phyloP scores from a whole-genome alignment of 768 basidiomycete species.

The Mycena latifolia region DNA sequence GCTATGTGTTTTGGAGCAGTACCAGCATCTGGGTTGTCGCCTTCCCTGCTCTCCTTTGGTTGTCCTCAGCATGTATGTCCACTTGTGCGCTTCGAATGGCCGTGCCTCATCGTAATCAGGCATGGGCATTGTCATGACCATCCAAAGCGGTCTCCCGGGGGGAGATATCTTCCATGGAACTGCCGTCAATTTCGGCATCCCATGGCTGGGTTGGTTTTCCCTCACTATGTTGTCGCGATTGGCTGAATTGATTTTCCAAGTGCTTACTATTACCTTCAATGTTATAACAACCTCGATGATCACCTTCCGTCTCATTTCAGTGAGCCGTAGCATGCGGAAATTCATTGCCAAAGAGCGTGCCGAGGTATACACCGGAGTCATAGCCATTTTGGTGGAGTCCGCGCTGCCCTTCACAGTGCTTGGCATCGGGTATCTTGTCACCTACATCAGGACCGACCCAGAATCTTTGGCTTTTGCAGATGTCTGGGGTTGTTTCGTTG shows the following conservation, averaged over 20 bases:
- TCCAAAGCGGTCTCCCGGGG: constrained; percentile 43
- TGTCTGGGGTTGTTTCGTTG: constrained; percentile 28
- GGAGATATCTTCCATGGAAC: constrained; percentile 43
- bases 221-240: constrained; percentile 34
- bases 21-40: constrained; percentile 20
- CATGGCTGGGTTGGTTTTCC: constrained; percentile 27
- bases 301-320: constrained; percentile 40
- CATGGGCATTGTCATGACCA: constrained; percentile 42
- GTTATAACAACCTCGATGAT: constrained; percentile 46
- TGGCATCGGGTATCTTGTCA: constrained; percentile 47
- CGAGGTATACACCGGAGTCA: constrained; percentile 44
- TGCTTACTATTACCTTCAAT: constrained; percentile 43
- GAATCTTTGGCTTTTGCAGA: constrained; percentile 36
- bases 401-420: constrained; percentile 47
- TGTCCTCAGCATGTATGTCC: constrained; percentile 32
- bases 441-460: constrained; percentile 46
- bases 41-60: constrained; percentile 37
- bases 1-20: constrained; percentile 44
- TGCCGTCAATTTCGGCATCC: constrained; percentile 14
- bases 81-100: not conserved
- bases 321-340: constrained; percentile 34
- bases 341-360: constrained; percentile 37
- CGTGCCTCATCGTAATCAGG: too few relatives aligned
- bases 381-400: constrained; percentile 46
- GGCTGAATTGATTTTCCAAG: constrained; percentile 36